Evolutionary conservation across 2,329 filamentous ascomycete genomes (phyloP).

Genomic region (Claviceps cyperi): DNA sequence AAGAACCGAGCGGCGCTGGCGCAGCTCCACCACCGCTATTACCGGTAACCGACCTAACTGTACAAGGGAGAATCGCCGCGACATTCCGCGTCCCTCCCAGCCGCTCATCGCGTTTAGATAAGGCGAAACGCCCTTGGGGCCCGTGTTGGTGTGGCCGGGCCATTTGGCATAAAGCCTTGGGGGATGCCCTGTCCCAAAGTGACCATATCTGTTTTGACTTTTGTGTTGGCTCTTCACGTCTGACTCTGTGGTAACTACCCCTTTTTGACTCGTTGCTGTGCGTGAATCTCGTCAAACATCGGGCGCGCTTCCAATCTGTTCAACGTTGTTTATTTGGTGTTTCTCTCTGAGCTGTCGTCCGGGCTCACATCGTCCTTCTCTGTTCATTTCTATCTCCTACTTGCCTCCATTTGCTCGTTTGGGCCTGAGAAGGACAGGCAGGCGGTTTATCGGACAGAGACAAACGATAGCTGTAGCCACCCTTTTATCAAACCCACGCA

Average conservation of each 20-base stretch:
- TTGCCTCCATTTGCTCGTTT: background rate
- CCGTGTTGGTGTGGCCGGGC: too few relatives aligned
- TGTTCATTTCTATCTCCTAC: background rate
- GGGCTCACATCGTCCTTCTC: background rate
- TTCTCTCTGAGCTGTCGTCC: background rate
- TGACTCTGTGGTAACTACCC: background rate
- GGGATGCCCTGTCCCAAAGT: too few relatives aligned
- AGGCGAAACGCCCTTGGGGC: too few relatives aligned
- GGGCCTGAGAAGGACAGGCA: background rate
- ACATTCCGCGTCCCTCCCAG: too few relatives aligned
- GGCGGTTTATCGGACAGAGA: conserved; percentile 3
- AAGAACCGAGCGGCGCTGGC: too few relatives aligned
- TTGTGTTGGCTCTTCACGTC: background rate
- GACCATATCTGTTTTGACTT: too few relatives aligned
- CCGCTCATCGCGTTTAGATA: too few relatives aligned
- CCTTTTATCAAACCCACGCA: conserved; percentile 9
- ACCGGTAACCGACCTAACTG: too few relatives aligned
- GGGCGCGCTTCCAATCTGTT: background rate
- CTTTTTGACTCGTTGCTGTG: background rate
- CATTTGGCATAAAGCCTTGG: too few relatives aligned
- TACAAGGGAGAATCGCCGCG: too few relatives aligned
- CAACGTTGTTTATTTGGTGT: background rate
- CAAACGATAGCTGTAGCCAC: conserved; percentile 10
- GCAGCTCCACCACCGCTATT: too few relatives aligned
- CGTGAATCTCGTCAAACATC: background rate